phyloP scores from a whole-genome alignment of 2,329 filamentous ascomycete species.

The Ophiocordyceps sinensis region DNA sequence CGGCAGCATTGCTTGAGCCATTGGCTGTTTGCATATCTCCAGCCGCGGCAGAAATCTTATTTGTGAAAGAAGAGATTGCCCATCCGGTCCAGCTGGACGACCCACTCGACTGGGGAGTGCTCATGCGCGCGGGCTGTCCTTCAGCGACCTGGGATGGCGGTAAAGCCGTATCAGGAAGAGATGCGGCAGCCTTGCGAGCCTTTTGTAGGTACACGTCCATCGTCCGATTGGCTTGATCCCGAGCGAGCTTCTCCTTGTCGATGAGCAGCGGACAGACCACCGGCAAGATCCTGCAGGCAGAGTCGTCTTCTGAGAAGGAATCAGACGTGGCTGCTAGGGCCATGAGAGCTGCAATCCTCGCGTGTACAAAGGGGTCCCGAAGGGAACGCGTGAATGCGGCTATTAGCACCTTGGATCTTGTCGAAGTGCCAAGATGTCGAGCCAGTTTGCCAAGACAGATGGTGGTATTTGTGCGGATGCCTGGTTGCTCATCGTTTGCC shows the following conservation, averaged over 20 bases:
- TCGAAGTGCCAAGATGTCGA: conserved; percentile 65
- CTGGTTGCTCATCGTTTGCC: conserved; percentile 92
- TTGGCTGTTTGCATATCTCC: conserved; percentile 65
- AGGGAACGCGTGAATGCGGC: conserved; percentile 84
- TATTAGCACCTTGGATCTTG: conserved; percentile 76
- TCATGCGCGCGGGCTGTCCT: conserved; percentile 54
- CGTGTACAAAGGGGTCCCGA: conserved; percentile 88
- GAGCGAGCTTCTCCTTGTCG: conserved; percentile 90
- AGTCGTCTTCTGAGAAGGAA: conserved; percentile 79
- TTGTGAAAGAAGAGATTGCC: conserved; percentile 97
- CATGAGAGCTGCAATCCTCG: conserved; percentile 75
- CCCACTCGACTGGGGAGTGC: conserved; percentile 55
- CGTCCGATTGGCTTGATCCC: conserved; percentile 82
- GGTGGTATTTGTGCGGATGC: conserved; percentile 94
- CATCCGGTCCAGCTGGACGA: conserved; percentile 67
- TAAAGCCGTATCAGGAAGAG: conserved; percentile 67
- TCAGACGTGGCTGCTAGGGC: conserved; percentile 77
- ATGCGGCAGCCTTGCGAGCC: conserved; percentile 62
- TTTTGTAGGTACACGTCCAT: conserved; percentile 74
- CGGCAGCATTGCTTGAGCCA: conserved; percentile 25
- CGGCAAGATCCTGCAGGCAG: conserved; percentile 69
- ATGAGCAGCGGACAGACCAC: conserved; percentile 71
- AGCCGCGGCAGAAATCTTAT: conserved; percentile 71
- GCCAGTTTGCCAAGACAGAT: conserved; percentile 96
- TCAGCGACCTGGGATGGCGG: conserved; percentile 46